Conservation (phyloP, 2,329 filamentous ascomycete species). For the Chaetothyriales sp. region DNA sequence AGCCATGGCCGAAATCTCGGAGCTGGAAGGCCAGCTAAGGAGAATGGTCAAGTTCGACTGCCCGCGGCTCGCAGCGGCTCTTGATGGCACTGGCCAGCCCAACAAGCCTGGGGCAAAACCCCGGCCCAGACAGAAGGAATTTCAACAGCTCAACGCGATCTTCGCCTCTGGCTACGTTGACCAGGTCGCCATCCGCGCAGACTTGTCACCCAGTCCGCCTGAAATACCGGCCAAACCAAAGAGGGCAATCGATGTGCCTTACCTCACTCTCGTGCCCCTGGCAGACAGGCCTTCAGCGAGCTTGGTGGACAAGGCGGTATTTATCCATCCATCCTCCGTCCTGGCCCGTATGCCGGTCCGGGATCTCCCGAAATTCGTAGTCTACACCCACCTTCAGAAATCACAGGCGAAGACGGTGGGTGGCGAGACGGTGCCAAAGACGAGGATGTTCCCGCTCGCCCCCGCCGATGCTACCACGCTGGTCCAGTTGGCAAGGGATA, state of each 20-base stretch:
- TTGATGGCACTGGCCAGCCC: slow-evolving; percentile 39
- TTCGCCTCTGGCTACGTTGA: slow-evolving; percentile 86
- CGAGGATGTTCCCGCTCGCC: slow-evolving; percentile 78
- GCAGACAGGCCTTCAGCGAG: slow-evolving; percentile 28
- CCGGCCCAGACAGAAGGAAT: slow-evolving; percentile 50
- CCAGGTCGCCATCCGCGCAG: slow-evolving; percentile 81
- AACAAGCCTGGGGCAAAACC: slow-evolving; percentile 42
- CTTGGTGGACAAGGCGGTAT: slow-evolving; percentile 54
- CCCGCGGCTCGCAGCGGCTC: slow-evolving; percentile 20
- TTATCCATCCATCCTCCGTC: slow-evolving; percentile 73
- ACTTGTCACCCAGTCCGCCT: slow-evolving; percentile 62
- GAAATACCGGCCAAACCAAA: slow-evolving; percentile 55
- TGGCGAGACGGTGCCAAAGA: slow-evolving; percentile 49
- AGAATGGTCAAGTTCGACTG: slow-evolving; percentile 60
- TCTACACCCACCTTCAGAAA: slow-evolving; percentile 76
- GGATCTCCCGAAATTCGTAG: slow-evolving; percentile 73
- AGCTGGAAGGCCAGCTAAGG: slow-evolving; percentile 70
- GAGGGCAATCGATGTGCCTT: slow-evolving; percentile 84
- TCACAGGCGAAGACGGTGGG: slow-evolving; percentile 39
- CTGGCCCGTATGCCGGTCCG: slow-evolving; percentile 55
- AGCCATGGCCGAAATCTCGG: slow-evolving; percentile 70
- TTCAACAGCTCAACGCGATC: slow-evolving; percentile 72
- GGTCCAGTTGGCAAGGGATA: slow-evolving; percentile 65
- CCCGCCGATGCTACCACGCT: slow-evolving; percentile 64
- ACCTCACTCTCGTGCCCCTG: slow-evolving; percentile 64